Conservation (phyloP, 2,329 filamentous ascomycete genomes). For the Aureobasidium vineae region DNA sequence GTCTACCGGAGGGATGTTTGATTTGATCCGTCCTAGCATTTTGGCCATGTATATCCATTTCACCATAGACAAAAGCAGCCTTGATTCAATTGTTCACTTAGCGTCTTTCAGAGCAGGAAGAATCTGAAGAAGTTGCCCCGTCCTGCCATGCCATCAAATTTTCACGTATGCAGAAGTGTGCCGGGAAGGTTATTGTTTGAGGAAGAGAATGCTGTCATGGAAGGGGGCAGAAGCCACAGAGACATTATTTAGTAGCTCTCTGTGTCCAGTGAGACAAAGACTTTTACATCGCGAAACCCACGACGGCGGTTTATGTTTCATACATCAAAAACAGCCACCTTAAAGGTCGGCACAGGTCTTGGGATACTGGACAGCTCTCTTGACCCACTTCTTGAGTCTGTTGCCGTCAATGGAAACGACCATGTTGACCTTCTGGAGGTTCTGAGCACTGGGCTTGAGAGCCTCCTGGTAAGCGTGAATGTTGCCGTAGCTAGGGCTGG, state of each 20-base stretch:
- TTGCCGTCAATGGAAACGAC: constrained; percentile 42
- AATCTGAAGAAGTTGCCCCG: no score
- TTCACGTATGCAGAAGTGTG: no score
- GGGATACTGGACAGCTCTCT: constrained; percentile 39
- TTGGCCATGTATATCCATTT: neutral
- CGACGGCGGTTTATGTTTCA: neutral
- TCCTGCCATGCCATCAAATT: no score
- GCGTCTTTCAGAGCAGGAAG: neutral
- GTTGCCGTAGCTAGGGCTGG: constrained; percentile 45
- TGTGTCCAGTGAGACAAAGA: neutral
- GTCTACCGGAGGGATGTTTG: constrained; percentile 64
- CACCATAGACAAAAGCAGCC: constrained; percentile 12
- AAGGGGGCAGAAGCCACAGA: no score
- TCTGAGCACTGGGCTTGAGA: constrained; percentile 39
- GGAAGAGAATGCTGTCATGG: no score
- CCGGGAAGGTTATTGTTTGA: no score
- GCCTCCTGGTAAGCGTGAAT: constrained; percentile 47
- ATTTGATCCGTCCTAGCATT: neutral
- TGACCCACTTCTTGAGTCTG: constrained; percentile 41
- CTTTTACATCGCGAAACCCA: neutral
- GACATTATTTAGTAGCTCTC: no score
- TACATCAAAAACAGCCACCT: neutral
- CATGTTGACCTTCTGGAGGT: constrained; percentile 44
- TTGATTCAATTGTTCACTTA: neutral
- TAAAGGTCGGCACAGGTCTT: constrained; percentile 22